Conservation (phyloP, 1,284 basidiomycete species). For the Melampsora americana region DNA sequence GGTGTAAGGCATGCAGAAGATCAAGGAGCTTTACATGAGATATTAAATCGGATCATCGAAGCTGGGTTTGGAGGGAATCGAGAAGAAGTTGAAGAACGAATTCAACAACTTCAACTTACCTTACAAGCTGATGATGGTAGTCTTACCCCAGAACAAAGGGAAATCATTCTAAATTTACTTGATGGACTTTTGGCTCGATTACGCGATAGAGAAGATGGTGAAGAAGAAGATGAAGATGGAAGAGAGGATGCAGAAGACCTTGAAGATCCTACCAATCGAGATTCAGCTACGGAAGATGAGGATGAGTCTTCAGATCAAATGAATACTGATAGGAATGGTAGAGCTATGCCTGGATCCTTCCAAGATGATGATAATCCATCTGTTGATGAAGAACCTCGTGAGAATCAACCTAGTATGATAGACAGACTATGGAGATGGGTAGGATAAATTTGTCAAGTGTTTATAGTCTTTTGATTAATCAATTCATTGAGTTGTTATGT, state of each 20-base stretch:
- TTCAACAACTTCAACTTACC: slow-evolving; percentile 46
- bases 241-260: slow-evolving; percentile 37
- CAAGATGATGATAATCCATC: not conserved
- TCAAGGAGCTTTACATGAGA: not conserved
- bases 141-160: slow-evolving; percentile 45
- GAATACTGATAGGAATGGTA: not conserved
- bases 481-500: too few species aligned
- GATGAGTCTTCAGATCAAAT: not conserved
- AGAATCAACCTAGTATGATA: not conserved
- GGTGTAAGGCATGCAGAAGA: not conserved
- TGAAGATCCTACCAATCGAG: not conserved
- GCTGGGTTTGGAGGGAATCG: not conserved
- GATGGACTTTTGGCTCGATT: slow-evolving; percentile 41
- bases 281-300: not conserved
- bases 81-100: slow-evolving; percentile 43
- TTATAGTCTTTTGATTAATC: too few species aligned
- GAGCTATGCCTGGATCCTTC: not conserved
- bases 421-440: not conserved
- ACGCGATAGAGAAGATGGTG: slow-evolving; percentile 21
- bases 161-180: slow-evolving; percentile 46
- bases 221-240: slow-evolving; percentile 17
- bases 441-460: not conserved
- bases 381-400: not conserved
- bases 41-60: not conserved
- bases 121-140: slow-evolving; percentile 43